Base-by-base conservation (phyloP, 2,329 filamentous ascomycete species). In the Ophiocordyceps camponoti-saundersi region DNA sequence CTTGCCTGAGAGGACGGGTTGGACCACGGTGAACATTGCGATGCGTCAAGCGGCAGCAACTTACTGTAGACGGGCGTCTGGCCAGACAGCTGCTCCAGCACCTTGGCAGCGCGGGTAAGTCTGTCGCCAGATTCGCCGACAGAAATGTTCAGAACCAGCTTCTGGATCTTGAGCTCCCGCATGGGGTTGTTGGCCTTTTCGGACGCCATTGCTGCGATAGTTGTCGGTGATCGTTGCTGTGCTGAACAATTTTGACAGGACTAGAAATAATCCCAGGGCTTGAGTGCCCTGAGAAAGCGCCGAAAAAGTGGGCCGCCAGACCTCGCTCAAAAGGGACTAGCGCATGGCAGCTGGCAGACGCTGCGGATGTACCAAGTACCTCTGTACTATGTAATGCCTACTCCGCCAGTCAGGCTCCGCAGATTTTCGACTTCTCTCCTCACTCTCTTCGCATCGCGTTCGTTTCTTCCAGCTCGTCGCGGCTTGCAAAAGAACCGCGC, bases 61-160 rank as follows among this genome's bases (percentile, higher is more conserved):
- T 57, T 80, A 90, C 86, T 94, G 88, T 98, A 98, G 74, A 98
- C 92, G 63, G 92, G 92, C 61, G 92, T 96, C 79, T 98, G 92
- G 89, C 92, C 92, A 72, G 80, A 87, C 70, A 98, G 79, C 80
- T 98, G 92, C 79, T 98, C 92, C 62, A 98, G 80, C 80, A 98
- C 92, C 82, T 98, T 98, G 67, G 92, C 92, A 68, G 92, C 92
- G 84, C 92, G 86, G 63, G 92, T 98, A 69, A 98, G 84, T 82
- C 92, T 94, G 77, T 98, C 92, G 86, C 92, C 92, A 83, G 90
- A 96, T 80, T 98, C 92, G 75, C 92, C 92, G 64, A 98, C 92
- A 62, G 86, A 95, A 75, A 95, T 95, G 83, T 95, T 95, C 69
- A 95, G 85, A 72, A 95, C 89, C 71, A 95, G 86, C 80, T 95